These are phyloP conservation scores for Plasmodium relictum DNA, from an alignment of 169 alveolate genomes.

Conservation along the genomic window DNA sequence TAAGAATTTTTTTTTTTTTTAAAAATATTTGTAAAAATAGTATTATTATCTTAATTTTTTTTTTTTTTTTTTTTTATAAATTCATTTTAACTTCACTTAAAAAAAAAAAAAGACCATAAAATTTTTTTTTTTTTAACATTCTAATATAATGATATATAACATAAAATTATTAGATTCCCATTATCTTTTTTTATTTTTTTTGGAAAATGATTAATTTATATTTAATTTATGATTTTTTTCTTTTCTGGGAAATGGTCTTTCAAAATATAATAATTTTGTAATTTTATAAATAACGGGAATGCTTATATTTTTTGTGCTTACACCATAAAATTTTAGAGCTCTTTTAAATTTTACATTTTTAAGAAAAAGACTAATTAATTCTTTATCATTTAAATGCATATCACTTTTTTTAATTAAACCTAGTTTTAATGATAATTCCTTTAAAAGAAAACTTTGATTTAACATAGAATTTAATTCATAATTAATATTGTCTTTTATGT, in stretches of 20 bases:
- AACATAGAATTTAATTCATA: not conserved
- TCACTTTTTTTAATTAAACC: conserved; percentile 37
- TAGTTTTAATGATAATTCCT: conserved; percentile 36
- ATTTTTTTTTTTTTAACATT: not conserved
- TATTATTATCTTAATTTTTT: not conserved
- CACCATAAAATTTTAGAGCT: conserved; percentile 45
- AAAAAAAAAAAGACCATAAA: not conserved
- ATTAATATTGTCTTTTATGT: not conserved
- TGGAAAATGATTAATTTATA: conserved; percentile 11
- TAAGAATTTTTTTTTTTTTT: not conserved
- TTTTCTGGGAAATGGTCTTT: conserved; percentile 68
- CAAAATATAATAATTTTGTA: conserved; percentile 68
- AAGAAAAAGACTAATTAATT: conserved; percentile 37
- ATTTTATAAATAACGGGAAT: conserved; percentile 71
- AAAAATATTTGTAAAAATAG: not conserved
- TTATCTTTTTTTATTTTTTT: not conserved
- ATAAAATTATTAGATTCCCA: not conserved
- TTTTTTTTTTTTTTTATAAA: not conserved
- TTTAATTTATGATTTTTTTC: conserved; percentile 34
- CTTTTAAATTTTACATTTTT: conserved; percentile 48
- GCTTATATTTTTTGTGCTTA: conserved; percentile 44
- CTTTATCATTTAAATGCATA: conserved; percentile 41
- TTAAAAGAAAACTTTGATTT: conserved; percentile 16
- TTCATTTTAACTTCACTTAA: not conserved
- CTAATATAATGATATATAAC: not conserved